Percentiles rank a stretch among this genome's conserved stretches.
Evolutionary conservation across 31 red algal species (phyloP).

Genomic region (Odonthalia washingtoniensis): DNA sequence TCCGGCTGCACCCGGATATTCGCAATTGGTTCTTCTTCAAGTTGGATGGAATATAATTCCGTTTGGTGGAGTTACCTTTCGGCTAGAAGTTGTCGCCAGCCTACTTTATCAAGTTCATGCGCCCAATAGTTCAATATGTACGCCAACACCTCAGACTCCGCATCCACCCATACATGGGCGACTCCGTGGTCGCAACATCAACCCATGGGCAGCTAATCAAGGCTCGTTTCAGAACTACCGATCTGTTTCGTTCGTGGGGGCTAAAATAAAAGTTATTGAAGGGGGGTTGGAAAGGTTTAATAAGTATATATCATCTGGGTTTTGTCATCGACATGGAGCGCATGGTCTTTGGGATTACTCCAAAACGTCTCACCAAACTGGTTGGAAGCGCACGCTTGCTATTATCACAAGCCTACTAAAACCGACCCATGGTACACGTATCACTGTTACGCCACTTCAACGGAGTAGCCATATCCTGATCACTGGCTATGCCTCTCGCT

Average conservation of each 20-base stretch:
- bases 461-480: conserved; percentile 2
- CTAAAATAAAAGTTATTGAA: background rate
- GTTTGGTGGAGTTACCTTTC: conserved; percentile 40
- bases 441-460: too few relatives aligned
- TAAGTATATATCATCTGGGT: conserved; percentile 8
- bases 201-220: background rate
- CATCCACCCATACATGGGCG: conserved; percentile 53
- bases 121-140: conserved; percentile 28
- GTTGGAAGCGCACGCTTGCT: too few relatives aligned
- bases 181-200: conserved; percentile 34
- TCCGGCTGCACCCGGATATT: conserved; percentile 33
- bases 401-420: too few relatives aligned
- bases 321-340: background rate
- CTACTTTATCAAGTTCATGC: conserved; percentile 23
- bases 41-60: conserved; percentile 7
- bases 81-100: too few relatives aligned
- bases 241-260: background rate
- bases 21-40: conserved; percentile 38
- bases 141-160: background rate
- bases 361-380: background rate
- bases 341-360: conserved; percentile 5
- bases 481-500: conserved; percentile 15
- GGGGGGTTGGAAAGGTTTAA: conserved; percentile 2
- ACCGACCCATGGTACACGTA: too few relatives aligned
- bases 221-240: background rate